A percentile compares a stretch with the other conserved stretches of the same genome.
phyloP scores from a whole-genome alignment of 176 grass and related monocot genomes.

The Hordeum vulgare region DNA sequence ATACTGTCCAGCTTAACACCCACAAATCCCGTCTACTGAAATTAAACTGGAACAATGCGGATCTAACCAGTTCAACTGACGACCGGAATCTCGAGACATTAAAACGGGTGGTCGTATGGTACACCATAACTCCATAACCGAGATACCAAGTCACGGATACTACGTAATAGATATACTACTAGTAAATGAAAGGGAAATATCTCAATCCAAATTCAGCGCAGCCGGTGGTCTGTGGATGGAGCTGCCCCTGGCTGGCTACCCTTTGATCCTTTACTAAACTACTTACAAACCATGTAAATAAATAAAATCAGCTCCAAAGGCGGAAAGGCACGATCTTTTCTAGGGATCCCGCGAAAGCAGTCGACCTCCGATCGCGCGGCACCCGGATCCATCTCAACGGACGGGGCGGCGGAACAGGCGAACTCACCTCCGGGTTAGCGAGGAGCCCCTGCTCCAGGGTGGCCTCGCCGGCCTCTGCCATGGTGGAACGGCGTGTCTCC shows the following conservation, averaged over 20 bases:
- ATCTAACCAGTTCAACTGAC: not conserved
- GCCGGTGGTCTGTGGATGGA: not conserved
- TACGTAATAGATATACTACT: too few species aligned
- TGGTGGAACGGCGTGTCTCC: not conserved
- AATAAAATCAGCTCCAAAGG: too few species aligned
- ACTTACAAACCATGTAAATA: too few species aligned
- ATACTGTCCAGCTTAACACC: not conserved
- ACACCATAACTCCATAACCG: not conserved
- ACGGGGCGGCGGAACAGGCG: too few species aligned
- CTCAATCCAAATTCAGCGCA: not conserved
- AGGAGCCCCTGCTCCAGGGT: slow-evolving; percentile 44
- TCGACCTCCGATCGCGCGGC: not conserved
- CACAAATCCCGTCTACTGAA: not conserved
- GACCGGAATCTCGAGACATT: not conserved
- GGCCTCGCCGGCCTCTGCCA: slow-evolving; percentile 20
- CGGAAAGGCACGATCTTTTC: too few species aligned
- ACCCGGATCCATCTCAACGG: too few species aligned
- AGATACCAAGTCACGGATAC: not conserved
- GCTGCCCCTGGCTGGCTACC: not conserved
- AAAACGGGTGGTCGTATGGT: not conserved
- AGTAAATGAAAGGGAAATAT: too few species aligned
- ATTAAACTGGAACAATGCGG: not conserved
- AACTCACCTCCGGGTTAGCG: slow-evolving; percentile 33
- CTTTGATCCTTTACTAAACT: not conserved
- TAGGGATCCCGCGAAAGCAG: not conserved